A percentile compares a stretch with the other conserved stretches of the same genome.
These are phyloP conservation scores for Candida ortonii DNA, from an alignment of 805 yeast species.

Conservation along the genomic window DNA sequence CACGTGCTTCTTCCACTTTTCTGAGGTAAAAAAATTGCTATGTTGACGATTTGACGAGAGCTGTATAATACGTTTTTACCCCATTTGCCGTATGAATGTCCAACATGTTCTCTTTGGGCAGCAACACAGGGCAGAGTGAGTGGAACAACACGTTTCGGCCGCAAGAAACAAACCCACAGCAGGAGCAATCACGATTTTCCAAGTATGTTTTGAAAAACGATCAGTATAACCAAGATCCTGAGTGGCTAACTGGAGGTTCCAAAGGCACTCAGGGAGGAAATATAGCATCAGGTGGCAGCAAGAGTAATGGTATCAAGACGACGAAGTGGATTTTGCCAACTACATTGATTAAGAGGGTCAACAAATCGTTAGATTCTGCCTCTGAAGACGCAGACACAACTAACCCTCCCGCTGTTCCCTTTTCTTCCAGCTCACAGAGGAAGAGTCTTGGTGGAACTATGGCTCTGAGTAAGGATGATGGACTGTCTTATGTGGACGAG, in stretches of 20 bases:
- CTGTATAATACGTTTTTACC: too few relatives aligned
- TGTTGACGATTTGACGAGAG: too few relatives aligned
- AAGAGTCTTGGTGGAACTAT: slow-evolving; percentile 14
- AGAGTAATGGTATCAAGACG: slow-evolving; percentile 39
- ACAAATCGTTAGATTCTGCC: slow-evolving; percentile 49
- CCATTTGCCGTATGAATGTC: too few relatives aligned
- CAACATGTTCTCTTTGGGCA: too few relatives aligned
- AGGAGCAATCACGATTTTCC: slow-evolving; percentile 18
- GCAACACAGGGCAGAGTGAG: too few relatives aligned
- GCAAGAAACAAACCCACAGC: too few relatives aligned
- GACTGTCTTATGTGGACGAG: slow-evolving; percentile 23
- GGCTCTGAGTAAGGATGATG: slow-evolving; percentile 13
- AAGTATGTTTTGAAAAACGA: slow-evolving; percentile 19
- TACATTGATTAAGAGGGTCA: slow-evolving; percentile 42
- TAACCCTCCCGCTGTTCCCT: slow-evolving; percentile 23
- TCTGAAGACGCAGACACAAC: slow-evolving; percentile 32
- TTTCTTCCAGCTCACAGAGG: slow-evolving; percentile 22
- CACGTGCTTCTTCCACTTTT: too few relatives aligned
- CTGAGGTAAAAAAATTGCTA: too few relatives aligned
- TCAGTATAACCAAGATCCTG: slow-evolving; percentile 15
- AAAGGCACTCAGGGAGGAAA: slow-evolving; percentile 1
- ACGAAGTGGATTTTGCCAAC: slow-evolving; percentile 47
- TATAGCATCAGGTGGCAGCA: slow-evolving; percentile 3
- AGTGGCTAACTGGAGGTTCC: slow-evolving; percentile 13
- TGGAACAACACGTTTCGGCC: too few relatives aligned